Percentiles rank a stretch among this genome's conserved stretches.
These are phyloP conservation scores for Phyllosticta capitalensis DNA, from an alignment of 2,329 filamentous ascomycete genomes.

Conservation along the genomic window DNA sequence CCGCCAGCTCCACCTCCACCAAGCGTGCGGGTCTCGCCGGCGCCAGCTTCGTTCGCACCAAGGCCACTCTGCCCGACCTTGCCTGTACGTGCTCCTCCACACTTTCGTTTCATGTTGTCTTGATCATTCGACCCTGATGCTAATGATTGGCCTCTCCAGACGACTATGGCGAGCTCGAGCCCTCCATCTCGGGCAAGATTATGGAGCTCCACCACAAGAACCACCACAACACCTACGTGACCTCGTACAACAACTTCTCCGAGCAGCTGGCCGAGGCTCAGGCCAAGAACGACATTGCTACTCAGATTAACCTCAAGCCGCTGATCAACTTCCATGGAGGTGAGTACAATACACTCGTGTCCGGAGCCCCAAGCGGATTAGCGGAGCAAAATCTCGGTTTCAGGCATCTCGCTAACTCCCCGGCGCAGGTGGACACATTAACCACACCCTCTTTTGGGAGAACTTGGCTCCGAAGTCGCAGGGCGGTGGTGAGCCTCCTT, in stretches of 20 bases:
- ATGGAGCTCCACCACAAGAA: conserved; percentile 95
- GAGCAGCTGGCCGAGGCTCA: conserved; percentile 58
- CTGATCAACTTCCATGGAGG: conserved; percentile 58
- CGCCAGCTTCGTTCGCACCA: conserved; percentile 71
- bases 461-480: conserved; percentile 58
- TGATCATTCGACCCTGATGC: not conserved
- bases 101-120: not conserved
- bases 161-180: conserved; percentile 92
- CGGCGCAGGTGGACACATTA: conserved; percentile 49
- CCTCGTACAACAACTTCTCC: conserved; percentile 70
- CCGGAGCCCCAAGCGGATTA: not conserved
- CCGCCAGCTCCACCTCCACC: conserved; percentile 51
- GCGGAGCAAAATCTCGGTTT: not conserved
- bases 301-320: conserved; percentile 47
- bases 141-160: conserved; percentile 44
- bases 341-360: conserved; percentile 13
- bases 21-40: conserved; percentile 55
- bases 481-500: conserved; percentile 56
- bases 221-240: conserved; percentile 92
- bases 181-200: conserved; percentile 73
- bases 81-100: conserved; percentile 46
- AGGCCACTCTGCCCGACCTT: conserved; percentile 89
- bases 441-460: conserved; percentile 61
- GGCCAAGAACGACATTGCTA: conserved; percentile 42
- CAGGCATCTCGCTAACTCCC: not conserved